Base-by-base conservation (phyloP, 2,329 filamentous ascomycete species). In the Davidsoniella eucalypti region DNA sequence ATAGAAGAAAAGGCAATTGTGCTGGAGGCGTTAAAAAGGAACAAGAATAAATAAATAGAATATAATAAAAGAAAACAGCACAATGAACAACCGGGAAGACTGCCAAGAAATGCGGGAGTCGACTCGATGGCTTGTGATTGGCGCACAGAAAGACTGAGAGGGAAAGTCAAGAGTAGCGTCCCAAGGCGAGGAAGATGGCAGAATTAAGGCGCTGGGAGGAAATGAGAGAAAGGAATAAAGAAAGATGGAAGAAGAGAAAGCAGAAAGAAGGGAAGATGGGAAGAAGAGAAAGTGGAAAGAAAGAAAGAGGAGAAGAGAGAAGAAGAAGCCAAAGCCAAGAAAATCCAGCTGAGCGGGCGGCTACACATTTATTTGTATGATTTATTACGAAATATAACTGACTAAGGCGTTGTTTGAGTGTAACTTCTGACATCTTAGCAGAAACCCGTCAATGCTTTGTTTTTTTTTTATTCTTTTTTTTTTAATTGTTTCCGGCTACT, bases 1-100 rank as follows among this genome's bases (percentile, higher is more conserved):
- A 36, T 21, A 41, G 45, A 38, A 25, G 43, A 47, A 47, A 49
- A 17, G 39, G 17, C 9, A 12, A 38, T 7, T 29, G 40, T n/a
- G 37, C 38, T 47, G 37, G 38, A 47, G 33, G 10, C 10, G 16
- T 7, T 39, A 37, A 26, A 5, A 5, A 17, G 40, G 10, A 37
- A 46, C 29, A 14, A 46, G n/a, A 44, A 38, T 5, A 42, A 46
- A 39, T 8, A 46, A 26, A 25, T 45, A 38, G 16, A 46, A 46
- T 33, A 37, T 26, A 26, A 17, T 18, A 50, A 21, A 17, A 43
- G 17, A 26, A 36, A 25, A 29, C n/a, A 40, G 17, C 26, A 45
- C 23, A 39, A 58, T 55, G 59, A 60, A 57, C 56, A 56, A 54
- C 56, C 55, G 45, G 18, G 41, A 25, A 14, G 23, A 40, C 25